Percentiles rank a stretch among this genome's conserved stretches.
phyloP scores from a whole-genome alignment of 352 stramenopile genomes.

The Globisporangium middletonii region DNA sequence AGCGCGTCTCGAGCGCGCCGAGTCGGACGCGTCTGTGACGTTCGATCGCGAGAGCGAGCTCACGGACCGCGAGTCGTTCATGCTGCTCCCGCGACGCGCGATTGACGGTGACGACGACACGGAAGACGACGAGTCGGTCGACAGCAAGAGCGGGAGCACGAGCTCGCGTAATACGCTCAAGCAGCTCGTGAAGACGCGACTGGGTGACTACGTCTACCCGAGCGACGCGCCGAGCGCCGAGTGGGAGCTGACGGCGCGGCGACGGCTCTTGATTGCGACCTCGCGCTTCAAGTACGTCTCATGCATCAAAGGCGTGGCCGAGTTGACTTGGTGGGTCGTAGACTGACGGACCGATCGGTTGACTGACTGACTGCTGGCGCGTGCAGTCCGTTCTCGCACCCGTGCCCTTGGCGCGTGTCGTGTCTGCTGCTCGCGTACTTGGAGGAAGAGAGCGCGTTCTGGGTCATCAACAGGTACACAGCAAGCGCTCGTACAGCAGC shows the following conservation, averaged over 20 bases:
- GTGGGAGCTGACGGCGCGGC: conserved; percentile 51
- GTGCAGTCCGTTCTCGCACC: conserved; percentile 61
- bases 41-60: conserved; percentile 34
- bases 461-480: conserved; percentile 74
- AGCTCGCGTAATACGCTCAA: conserved; percentile 40
- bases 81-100: conserved; percentile 17
- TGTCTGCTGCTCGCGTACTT: conserved; percentile 70
- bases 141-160: not conserved
- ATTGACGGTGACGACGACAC: conserved; percentile 22
- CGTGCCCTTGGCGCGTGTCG: conserved; percentile 60
- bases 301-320: not conserved
- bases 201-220: conserved; percentile 64
- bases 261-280: conserved; percentile 57
- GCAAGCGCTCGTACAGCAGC: not conserved
- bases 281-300: conserved; percentile 64
- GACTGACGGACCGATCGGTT: not conserved
- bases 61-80: conserved; percentile 26
- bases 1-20: conserved; percentile 10
- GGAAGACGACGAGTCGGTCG: conserved; percentile 22
- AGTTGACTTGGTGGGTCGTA: not conserved
- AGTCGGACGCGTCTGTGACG: conserved; percentile 36
- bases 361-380: not conserved
- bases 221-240: conserved; percentile 47
- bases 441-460: conserved; percentile 76
- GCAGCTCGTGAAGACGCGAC: conserved; percentile 46